phyloP scores from a whole-genome alignment of 2,329 filamentous ascomycete genomes.

The Pseudopyrenochaeta lycopersici region DNA sequence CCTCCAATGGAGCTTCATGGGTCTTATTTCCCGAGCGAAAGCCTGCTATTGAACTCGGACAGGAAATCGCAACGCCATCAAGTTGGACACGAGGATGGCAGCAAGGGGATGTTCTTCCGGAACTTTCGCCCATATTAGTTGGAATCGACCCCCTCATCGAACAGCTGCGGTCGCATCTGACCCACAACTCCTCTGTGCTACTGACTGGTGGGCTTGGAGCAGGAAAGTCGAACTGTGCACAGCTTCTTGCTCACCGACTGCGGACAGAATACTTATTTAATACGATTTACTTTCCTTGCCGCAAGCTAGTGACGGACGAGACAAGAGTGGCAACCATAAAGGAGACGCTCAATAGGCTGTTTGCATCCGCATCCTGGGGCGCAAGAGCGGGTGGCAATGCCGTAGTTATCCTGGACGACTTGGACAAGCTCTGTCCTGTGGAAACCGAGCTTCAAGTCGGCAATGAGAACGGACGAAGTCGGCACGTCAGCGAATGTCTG shows the following conservation, averaged over 20 bases:
- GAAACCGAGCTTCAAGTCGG: conserved; percentile 95
- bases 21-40: conserved; percentile 79
- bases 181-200: conserved; percentile 87
- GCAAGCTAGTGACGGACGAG: conserved; percentile 89
- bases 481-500: conserved; percentile 90
- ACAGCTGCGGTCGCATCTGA: conserved; percentile 77
- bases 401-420: conserved; percentile 87
- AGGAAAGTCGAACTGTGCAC: conserved; percentile 85
- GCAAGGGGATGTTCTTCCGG: conserved; percentile 63
- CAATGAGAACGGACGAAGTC: conserved; percentile 90
- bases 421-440: conserved; percentile 90
- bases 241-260: conserved; percentile 77
- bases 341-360: conserved; percentile 82
- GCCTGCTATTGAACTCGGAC: conserved; percentile 77
- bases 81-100: conserved; percentile 61
- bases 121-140: conserved; percentile 70
- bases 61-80: conserved; percentile 72
- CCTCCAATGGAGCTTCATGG: conserved; percentile 64
- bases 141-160: conserved; percentile 82
- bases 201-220: conserved; percentile 88
- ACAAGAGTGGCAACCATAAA: conserved; percentile 89
- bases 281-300: conserved; percentile 85
- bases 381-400: conserved; percentile 84
- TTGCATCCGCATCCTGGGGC: conserved; percentile 91
- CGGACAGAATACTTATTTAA: conserved; percentile 79